Evolutionary conservation across 768 basidiomycete genomes (phyloP), one percentile per base, ranked within the genome.

Genomic region (Lactarius pseudohatsudake): DNA sequence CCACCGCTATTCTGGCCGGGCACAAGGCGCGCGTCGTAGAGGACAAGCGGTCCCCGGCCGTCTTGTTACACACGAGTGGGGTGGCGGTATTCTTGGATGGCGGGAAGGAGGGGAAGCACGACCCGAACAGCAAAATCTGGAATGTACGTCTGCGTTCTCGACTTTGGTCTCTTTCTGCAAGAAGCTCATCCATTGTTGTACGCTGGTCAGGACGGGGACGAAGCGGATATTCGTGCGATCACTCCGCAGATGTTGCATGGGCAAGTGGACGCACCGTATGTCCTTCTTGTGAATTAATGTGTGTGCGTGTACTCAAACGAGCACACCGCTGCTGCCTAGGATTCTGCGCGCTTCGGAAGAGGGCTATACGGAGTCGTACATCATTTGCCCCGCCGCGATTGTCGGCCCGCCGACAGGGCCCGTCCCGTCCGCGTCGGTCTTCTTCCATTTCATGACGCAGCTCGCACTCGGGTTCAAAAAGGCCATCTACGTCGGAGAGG

Each of bases 1-100:
- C 13, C 36, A 26, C 28, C 4, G 67, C 67, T 26, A 66, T 68
- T n/a, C 36, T 66, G 9, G 45, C 56, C 1, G 67, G 67, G 45
- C 59, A 65, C 15, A 68, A 28, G 64, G 59, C 45, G 5, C 67
- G 67, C 26, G 38, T 59, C 20, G 60, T 11, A 3, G 56, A 45
- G 20, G 67, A 68, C 15, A 8, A 26, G 54, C 58, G 62, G 43
- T 1, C 40, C 10, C 59, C 54, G 10, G 56, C 56, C 10, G 41
- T 50, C 55, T 28, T 66, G 15, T 28, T 68, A 2, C 67, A 68
- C 38, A 66, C 64, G 30, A 68, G 67, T 10, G 67, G 67, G 28
- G 57, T 62, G 15, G 67, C 56, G 7, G 59, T 61, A 3, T 66
- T 66, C 28, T 4, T 41, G 28, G 64, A 62, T 43, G 47, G 26